phyloP scores from a whole-genome alignment of 495 filamentous ascomycete genomes.

The Copromyces sp. region DNA sequence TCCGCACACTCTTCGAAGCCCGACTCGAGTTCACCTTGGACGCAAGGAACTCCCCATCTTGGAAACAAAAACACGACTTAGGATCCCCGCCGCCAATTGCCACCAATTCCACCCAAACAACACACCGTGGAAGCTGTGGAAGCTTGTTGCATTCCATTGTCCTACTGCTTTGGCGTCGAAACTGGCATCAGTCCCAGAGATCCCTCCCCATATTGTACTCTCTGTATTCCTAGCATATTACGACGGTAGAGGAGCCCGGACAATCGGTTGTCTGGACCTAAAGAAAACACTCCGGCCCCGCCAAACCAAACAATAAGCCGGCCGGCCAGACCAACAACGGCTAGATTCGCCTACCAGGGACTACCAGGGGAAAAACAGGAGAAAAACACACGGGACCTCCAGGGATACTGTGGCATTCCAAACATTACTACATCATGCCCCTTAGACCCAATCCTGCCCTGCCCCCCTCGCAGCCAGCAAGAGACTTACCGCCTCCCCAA shows the following conservation, averaged over 20 bases:
- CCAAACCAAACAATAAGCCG: neutral
- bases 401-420: neutral
- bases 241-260: neutral
- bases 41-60: neutral
- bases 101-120: neutral
- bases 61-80: neutral
- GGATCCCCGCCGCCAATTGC: neutral
- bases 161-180: neutral
- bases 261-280: neutral
- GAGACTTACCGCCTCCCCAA: neutral
- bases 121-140: neutral
- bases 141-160: neutral
- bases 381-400: neutral
- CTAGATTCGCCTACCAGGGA: neutral
- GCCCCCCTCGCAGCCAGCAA: neutral
- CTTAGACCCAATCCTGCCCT: neutral
- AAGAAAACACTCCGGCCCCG: conserved; percentile 1
- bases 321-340: conserved; percentile 1
- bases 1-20: neutral
- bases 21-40: neutral
- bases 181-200: neutral
- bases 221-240: neutral
- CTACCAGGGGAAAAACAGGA: neutral
- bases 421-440: neutral
- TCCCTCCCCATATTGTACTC: neutral